phyloP scores from a whole-genome alignment of 148 eudicot species.

The Vaccinium macrocarpon region DNA sequence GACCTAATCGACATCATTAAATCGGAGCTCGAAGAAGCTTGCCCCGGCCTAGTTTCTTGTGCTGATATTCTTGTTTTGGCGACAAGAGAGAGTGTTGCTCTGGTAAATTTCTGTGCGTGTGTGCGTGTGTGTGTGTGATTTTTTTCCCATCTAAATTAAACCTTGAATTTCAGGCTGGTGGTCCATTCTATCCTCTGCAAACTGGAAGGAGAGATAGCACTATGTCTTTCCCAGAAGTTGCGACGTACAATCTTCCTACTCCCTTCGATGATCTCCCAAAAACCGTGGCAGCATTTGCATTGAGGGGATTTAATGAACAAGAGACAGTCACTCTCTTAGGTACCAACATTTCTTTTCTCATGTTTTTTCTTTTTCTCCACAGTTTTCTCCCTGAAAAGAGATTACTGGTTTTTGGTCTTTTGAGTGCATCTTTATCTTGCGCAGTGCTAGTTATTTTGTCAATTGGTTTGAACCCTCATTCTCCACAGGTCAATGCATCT shows the following conservation, averaged over 20 bases:
- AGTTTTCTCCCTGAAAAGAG: neutral
- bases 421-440: neutral
- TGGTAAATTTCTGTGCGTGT: constrained; percentile 27
- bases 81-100: constrained; percentile 52
- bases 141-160: neutral
- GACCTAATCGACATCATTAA: constrained; percentile 49
- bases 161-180: constrained; percentile 44
- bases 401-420: neutral
- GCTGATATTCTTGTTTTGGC: constrained; percentile 63
- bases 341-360: constrained; percentile 9
- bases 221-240: constrained; percentile 34
- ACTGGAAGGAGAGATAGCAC: constrained; percentile 66
- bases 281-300: constrained; percentile 30
- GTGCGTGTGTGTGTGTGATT: neutral
- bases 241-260: constrained; percentile 51
- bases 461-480: neutral
- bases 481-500: neutral
- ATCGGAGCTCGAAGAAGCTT: constrained; percentile 43
- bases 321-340: constrained; percentile 59
- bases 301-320: constrained; percentile 46
- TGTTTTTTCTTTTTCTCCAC: neutral
- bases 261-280: constrained; percentile 43
- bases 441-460: neutral
- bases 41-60: constrained; percentile 71
- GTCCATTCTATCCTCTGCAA: constrained; percentile 63